Evolutionary conservation across 495 filamentous ascomycete species (phyloP).

Genomic region (Penicillium waksmanii): DNA sequence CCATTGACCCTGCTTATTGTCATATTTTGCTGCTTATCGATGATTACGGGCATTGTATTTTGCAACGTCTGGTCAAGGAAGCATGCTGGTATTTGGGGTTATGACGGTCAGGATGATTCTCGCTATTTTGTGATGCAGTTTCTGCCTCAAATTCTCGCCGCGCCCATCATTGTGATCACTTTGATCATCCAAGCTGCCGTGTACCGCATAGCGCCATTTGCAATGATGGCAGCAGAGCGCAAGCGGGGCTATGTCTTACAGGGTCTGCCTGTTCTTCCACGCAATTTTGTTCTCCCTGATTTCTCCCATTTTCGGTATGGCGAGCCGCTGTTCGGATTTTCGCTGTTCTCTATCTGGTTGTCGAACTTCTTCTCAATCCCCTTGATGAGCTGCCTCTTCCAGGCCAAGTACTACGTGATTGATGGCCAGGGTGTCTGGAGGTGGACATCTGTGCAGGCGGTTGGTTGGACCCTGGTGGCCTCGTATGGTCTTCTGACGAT

Average conservation of each 20-base stretch:
- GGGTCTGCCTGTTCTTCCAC: conserved; percentile 46
- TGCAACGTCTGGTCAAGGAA: conserved; percentile 71
- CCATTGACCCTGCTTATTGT: conserved; percentile 60
- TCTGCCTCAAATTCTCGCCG: conserved; percentile 77
- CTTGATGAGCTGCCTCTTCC: conserved; percentile 66
- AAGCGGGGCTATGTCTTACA: conserved; percentile 43
- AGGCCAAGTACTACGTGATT: conserved; percentile 54
- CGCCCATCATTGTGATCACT: conserved; percentile 71
- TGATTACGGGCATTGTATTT: conserved; percentile 73
- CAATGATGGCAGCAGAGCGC: conserved; percentile 65
- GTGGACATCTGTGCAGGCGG: conserved; percentile 75
- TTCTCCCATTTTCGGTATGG: conserved; percentile 59
- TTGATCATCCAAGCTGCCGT: conserved; percentile 74
- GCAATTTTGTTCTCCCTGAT: conserved; percentile 62
- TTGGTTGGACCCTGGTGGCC: conserved; percentile 78
- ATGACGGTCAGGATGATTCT: conserved; percentile 63
- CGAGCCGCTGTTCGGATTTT: conserved; percentile 57
- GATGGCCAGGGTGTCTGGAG: conserved; percentile 59
- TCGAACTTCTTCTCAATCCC: conserved; percentile 65
- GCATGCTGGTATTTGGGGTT: conserved; percentile 67
- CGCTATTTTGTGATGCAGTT: conserved; percentile 89
- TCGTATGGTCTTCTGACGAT: conserved; percentile 69
- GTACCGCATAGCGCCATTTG: conserved; percentile 79
- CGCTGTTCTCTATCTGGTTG: conserved; percentile 63
- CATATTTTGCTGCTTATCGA: conserved; percentile 64